Evolutionary conservation across 495 filamentous ascomycete genomes (phyloP), one percentile per base, ranked within the genome.

Genomic region (Tuber microsphaerosporum): DNA sequence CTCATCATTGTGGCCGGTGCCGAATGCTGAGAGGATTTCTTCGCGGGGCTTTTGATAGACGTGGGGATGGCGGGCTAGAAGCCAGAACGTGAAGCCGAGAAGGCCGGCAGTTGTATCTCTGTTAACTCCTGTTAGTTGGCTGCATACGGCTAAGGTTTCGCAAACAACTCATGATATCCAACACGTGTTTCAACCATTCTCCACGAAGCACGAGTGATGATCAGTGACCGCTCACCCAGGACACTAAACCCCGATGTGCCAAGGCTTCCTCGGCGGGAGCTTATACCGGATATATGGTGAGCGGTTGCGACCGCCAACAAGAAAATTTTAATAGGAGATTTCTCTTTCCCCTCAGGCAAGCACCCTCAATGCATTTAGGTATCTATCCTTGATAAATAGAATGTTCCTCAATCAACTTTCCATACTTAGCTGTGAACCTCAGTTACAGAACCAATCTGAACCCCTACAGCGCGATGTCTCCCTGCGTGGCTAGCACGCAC

Each of bases 51-150:
- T 87, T 14, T 70, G 34, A 74, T 84, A 89, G 17, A 88, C 81
- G 0, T 75, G 75, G 0, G 87, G 88, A 75, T 87, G 74, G 37
- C 86, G 83, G 0, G 87, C 84, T 22, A 90, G 83, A 51, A 87
- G 82, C 83, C 87, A 87, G 31, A 89, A 84, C 1, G 87, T 85
- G 85, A 87, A 90, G 71, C 88, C 87, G 17, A 92, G 85, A 4
- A 89, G 83, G 5, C 88, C 86, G 10, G 88, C 90, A 1, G 85
- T 86, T 37, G 87, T 86, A 73, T 89, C 87, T 22, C 56, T 65
- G 26, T 65, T 1, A 8, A 4, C 56, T 34, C 56, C 17, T 72
- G 79, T 22, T 76, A 81, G 31, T 71, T 48, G 46, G 79, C 42
- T 39, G 75, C 70, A 31, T 43, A n/a, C n/a, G n/a, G n/a, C n/a